A percentile compares a stretch with the other conserved stretches of the same genome.
phyloP scores from a whole-genome alignment of 257 asterid species.

The Scutellaria barbata region DNA sequence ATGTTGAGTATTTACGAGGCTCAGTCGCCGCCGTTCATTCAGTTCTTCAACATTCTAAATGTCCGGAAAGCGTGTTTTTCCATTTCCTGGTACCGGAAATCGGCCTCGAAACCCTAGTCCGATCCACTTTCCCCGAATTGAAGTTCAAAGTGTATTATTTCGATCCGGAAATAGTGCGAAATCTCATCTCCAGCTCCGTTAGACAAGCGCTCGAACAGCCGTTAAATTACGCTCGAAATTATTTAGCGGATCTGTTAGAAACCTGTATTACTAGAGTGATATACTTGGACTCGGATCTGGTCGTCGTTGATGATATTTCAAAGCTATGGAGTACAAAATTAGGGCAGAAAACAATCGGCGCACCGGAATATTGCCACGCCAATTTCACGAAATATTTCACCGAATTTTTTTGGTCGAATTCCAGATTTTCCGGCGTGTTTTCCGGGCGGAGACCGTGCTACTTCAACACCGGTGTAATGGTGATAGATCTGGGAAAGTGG shows the following conservation, averaged over 20 bases:
- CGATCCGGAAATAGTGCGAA: conserved; percentile 59
- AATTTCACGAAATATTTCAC: conserved; percentile 77
- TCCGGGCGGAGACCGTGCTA: conserved; percentile 61
- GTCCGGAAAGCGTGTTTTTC: conserved; percentile 69
- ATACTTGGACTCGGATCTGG: conserved; percentile 72
- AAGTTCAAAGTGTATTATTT: conserved; percentile 56
- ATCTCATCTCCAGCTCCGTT: conserved; percentile 54
- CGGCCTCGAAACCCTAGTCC: conserved; percentile 47
- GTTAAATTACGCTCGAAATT: conserved; percentile 68
- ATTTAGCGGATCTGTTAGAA: conserved; percentile 60
- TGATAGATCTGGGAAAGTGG: conserved; percentile 64
- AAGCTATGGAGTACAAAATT: conserved; percentile 58
- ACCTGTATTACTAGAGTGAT: conserved; percentile 58
- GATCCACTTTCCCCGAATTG: conserved; percentile 56
- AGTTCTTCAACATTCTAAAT: conserved; percentile 56
- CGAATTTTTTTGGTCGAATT: conserved; percentile 51
- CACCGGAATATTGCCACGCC: conserved; percentile 76
- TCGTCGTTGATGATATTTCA: conserved; percentile 61
- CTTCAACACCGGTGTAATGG: conserved; percentile 75
- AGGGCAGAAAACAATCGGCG: conserved; percentile 53
- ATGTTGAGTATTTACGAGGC: conserved; percentile 62
- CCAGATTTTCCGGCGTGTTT: conserved; percentile 46
- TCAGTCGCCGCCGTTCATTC: conserved; percentile 74
- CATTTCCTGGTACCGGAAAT: conserved; percentile 59
- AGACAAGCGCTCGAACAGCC: conserved; percentile 75